Base-by-base conservation (phyloP, 2,329 filamentous ascomycete species). In the Sclerotinia subarctica region DNA sequence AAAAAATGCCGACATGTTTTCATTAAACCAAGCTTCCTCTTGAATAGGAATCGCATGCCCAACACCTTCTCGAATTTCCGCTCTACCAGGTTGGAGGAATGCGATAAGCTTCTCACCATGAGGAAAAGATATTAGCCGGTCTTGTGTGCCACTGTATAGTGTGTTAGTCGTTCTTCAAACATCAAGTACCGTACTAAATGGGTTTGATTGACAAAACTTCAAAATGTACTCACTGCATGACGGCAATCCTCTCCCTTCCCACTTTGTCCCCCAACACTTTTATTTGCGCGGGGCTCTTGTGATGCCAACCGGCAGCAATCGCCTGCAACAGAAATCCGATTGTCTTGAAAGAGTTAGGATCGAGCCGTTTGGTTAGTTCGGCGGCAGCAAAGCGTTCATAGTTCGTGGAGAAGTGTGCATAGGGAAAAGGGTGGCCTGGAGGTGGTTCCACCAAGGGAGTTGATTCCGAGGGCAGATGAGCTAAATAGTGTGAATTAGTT, bases 381-480 rank as follows among this genome's bases (percentile, higher is more conserved):
- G 90, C 87, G 0, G 93, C 93, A 35, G 90, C 89, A 75, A 93
- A 94, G 6, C 93, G 89, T 80, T 95, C 90, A 69, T 88, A 93
- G 76, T 94, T 95, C 64, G 83, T 92, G 5, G 84, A 84, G 77
- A 95, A 96, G 11, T 78, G 79, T 49, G 81, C 73, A 68, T 87
- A 87, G 1, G 52, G 59, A 26, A 73, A 72, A 42, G 38, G 58
- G 29, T 62, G 56, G 66, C 68, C 62, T 68, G 78, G 53, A 60
- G 79, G 78, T 74, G 81, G 67, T 57, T 76, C 68, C 58, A 77
- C 71, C 68, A 74, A 64, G 2, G 81, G 79, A 3, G 84, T 85
- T 2, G 76, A 73, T 19, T 73, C 73, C 13, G 80, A 77, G 17
- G 86, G 87, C 1, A 88, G 76, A 24, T 56, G 29, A 21, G 51